Conservation (phyloP, 371 early-diverging fungal genomes). For the Lichtheimia corymbifera region DNA sequence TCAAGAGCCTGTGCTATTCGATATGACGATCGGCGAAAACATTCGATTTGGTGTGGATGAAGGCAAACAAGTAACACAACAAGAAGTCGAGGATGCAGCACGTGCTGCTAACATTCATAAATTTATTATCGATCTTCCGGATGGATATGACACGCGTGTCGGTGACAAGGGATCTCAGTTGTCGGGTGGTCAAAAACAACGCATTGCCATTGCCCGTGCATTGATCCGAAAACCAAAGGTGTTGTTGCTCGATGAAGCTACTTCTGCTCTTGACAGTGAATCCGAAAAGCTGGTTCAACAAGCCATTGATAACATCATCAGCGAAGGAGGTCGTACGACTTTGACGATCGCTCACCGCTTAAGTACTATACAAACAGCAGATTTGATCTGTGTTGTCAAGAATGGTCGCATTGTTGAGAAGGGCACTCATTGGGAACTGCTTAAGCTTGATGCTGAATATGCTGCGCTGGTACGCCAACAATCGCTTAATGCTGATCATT, state of each 20-base stretch:
- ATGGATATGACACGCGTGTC: conserved; percentile 77
- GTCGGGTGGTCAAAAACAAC: conserved; percentile 28
- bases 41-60: conserved; percentile 67
- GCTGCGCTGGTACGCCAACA: conserved; percentile 43
- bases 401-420: conserved; percentile 78
- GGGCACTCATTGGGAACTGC: conserved; percentile 79
- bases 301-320: conserved; percentile 74
- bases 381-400: conserved; percentile 75
- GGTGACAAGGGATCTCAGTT: conserved; percentile 70
- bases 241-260: conserved; percentile 94
- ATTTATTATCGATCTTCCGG: conserved; percentile 64
- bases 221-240: conserved; percentile 81
- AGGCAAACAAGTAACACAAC: conserved; percentile 43
- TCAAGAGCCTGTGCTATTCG: conserved; percentile 86
- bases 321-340: conserved; percentile 59
- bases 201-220: conserved; percentile 52
- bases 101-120: conserved; percentile 75
- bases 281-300: conserved; percentile 87
- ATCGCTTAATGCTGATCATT: conserved; percentile 39
- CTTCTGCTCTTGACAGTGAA: conserved; percentile 87
- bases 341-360: conserved; percentile 71
- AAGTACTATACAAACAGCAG: conserved; percentile 70
- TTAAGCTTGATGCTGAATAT: conserved; percentile 45
- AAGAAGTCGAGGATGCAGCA: conserved; percentile 60
- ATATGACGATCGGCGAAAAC: conserved; percentile 77